phyloP scores from a whole-genome alignment of 2,329 filamentous ascomycete genomes.

The Cladorrhinum sp. region DNA sequence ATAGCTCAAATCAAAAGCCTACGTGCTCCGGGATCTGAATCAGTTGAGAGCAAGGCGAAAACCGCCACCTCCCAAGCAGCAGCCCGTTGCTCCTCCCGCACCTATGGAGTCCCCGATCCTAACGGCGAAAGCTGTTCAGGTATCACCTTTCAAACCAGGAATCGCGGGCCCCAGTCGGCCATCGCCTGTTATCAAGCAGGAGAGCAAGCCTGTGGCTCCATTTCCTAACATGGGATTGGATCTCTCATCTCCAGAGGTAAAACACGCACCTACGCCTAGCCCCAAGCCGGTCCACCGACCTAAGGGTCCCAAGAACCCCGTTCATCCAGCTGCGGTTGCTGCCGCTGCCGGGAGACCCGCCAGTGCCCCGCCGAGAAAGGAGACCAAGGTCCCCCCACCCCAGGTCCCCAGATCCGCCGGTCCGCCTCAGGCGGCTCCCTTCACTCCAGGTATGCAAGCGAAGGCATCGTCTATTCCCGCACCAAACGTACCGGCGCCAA shows the following conservation, averaged over 20 bases:
- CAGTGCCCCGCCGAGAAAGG: constrained; percentile 27
- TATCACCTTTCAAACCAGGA: neutral
- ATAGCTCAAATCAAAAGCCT: constrained; percentile 52
- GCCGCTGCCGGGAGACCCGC: constrained; percentile 19
- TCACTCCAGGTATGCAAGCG: neutral
- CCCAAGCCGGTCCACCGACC: constrained; percentile 20
- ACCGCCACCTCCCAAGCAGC: constrained; percentile 20
- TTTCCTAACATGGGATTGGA: constrained; percentile 57
- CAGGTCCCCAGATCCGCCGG: constrained; percentile 15
- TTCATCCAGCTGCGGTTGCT: constrained; percentile 21
- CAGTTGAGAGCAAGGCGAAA: constrained; percentile 33
- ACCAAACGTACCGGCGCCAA: constrained; percentile 11
- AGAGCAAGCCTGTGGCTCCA: constrained; percentile 47
- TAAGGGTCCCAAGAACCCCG: constrained; percentile 23
- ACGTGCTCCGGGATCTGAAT: constrained; percentile 53
- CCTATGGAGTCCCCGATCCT: constrained; percentile 23
- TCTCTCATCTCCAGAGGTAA: constrained; percentile 27
- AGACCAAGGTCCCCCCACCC: constrained; percentile 19
- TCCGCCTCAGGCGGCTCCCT: constrained; percentile 9
- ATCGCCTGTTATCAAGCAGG: constrained; percentile 29
- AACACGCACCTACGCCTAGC: constrained; percentile 13
- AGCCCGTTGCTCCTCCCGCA: constrained; percentile 15
- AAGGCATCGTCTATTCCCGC: constrained; percentile 10
- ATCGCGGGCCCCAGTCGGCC: constrained; percentile 26
- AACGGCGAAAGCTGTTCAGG: constrained; percentile 8